These are phyloP conservation scores for Salix arbutifolia DNA, from an alignment of 345 rosid genomes.

Conservation along the genomic window DNA sequence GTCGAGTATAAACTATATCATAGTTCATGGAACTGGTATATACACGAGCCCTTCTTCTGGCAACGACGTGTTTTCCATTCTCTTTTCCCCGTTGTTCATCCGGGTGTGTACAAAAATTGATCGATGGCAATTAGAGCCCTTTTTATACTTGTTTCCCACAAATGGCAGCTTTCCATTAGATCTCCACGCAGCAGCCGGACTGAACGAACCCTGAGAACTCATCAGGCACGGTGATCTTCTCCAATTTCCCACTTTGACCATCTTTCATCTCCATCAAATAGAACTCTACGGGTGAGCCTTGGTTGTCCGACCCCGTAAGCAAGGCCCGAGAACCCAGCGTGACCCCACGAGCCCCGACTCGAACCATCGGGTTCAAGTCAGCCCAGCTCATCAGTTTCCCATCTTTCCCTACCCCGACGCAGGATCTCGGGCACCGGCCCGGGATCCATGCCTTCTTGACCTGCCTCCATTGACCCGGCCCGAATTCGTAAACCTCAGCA, in stretches of 20 bases:
- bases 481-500: conserved; percentile 37
- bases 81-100: no score
- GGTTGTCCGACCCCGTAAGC: conserved; percentile 47
- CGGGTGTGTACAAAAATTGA: no score
- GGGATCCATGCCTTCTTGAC: conserved; percentile 43
- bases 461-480: conserved; percentile 43
- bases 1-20: no score
- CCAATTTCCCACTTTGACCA: conserved; percentile 35
- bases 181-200: conserved; percentile 57
- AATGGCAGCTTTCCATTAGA: conserved; percentile 9
- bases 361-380: conserved; percentile 11
- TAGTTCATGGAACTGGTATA: no score
- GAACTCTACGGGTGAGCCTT: conserved; percentile 47
- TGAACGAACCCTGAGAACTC: conserved; percentile 55
- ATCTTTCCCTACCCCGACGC: conserved; percentile 12
- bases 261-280: conserved; percentile 16
- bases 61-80: no score
- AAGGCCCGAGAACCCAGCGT: conserved; percentile 26
- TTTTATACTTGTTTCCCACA: neutral
- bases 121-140: no score
- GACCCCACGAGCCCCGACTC: conserved; percentile 41
- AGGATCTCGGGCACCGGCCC: conserved; percentile 34
- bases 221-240: conserved; percentile 30
- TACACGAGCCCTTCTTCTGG: no score
- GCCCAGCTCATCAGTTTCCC: conserved; percentile 9